A percentile compares a stretch with the other conserved stretches of the same genome.
phyloP scores from a whole-genome alignment of 169 alveolate species.

The Cryptosporidium tyzzeri region DNA sequence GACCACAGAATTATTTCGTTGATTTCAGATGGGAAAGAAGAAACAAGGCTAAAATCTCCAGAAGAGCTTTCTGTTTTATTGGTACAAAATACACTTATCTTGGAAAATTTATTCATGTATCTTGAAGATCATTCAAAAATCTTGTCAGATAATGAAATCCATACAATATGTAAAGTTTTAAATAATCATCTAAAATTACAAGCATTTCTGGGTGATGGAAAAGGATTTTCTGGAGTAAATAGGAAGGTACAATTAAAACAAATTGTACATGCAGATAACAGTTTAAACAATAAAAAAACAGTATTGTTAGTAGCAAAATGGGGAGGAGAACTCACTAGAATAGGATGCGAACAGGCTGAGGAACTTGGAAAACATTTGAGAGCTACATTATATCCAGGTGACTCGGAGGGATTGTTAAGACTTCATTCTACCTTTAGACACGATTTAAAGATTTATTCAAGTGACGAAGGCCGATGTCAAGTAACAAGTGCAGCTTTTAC shows the following conservation, averaged over 20 bases:
- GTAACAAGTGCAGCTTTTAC: constrained; percentile 98
- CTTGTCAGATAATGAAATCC: constrained; percentile 61
- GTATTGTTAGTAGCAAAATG: constrained; percentile 96
- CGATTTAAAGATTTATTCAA: constrained; percentile 96
- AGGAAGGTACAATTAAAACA: constrained; percentile 94
- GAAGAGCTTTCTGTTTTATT: constrained; percentile 88
- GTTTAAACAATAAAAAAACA: constrained; percentile 28
- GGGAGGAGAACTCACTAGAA: constrained; percentile 98
- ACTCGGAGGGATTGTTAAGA: constrained; percentile 93
- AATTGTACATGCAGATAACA: constrained; percentile 78
- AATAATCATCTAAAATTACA: constrained; percentile 84
- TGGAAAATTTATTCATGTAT: constrained; percentile 72
- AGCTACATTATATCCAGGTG: constrained; percentile 92
- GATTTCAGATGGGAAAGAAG: constrained; percentile 84
- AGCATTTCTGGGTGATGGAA: constrained; percentile 90
- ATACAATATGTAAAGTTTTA: constrained; percentile 51
- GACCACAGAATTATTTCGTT: constrained; percentile 87
- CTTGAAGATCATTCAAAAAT: constrained; percentile 77
- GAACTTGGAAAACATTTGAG: constrained; percentile 91
- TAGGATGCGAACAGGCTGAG: constrained; percentile 94
- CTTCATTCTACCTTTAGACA: constrained; percentile 97
- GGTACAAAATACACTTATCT: constrained; percentile 72
- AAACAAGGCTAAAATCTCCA: constrained; percentile 92
- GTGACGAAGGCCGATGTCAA: constrained; percentile 98
- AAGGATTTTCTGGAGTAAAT: constrained; percentile 95